Percentiles rank a stretch among this genome's conserved stretches.
These are phyloP conservation scores for Globisporangium middletonii DNA, from an alignment of 352 stramenopile species.

Conservation along the genomic window DNA sequence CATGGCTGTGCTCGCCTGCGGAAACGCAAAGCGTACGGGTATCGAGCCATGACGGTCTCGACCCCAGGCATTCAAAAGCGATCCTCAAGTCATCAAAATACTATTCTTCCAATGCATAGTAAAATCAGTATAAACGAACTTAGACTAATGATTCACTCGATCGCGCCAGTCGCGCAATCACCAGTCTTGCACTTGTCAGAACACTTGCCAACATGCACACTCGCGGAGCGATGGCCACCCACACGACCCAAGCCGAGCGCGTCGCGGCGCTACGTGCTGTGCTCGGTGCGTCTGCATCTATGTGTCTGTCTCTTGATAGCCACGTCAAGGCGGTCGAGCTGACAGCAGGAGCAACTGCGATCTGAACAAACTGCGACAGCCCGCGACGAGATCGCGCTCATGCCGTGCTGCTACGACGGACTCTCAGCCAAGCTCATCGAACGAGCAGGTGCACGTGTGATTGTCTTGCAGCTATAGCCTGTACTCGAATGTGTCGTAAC, in stretches of 20 bases:
- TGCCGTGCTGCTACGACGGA: conserved; percentile 91
- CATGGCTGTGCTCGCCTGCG: too few species aligned
- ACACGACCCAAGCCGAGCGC: conserved; percentile 36
- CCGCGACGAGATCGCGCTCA: conserved; percentile 58
- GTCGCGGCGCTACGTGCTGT: conserved; percentile 44
- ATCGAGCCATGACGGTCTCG: too few species aligned
- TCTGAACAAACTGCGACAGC: conserved; percentile 10
- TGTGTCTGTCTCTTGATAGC: neutral
- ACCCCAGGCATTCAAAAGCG: too few species aligned
- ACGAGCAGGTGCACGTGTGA: conserved; percentile 29
- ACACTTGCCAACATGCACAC: neutral
- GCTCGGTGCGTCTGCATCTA: conserved; percentile 18
- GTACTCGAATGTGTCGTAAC: too few species aligned
- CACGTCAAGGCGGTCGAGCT: neutral
- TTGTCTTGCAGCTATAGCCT: too few species aligned
- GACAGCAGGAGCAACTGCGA: neutral
- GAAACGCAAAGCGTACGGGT: too few species aligned
- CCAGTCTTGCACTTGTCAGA: neutral
- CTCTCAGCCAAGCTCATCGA: conserved; percentile 87
- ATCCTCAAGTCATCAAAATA: too few species aligned
- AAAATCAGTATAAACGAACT: too few species aligned
- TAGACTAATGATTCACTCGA: too few species aligned
- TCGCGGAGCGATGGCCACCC: neutral
- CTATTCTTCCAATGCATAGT: too few species aligned
- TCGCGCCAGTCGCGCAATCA: too few species aligned